Evolutionary conservation across 1,284 basidiomycete genomes (phyloP).

Genomic region (Phellinidium pouzarii): DNA sequence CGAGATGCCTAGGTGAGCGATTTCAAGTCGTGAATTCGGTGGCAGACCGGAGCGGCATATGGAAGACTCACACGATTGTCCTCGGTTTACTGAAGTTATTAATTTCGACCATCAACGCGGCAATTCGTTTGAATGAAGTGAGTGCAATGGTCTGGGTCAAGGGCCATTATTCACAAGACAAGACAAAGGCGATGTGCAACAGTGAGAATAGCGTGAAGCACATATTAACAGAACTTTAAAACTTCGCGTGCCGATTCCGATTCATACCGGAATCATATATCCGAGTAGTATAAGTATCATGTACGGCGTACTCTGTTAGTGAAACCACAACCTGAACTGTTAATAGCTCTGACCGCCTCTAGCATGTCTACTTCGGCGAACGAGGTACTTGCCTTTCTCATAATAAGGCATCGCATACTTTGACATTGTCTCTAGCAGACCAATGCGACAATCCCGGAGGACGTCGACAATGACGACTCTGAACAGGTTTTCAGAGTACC

Average conservation of each 20-base stretch:
- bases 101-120: neutral
- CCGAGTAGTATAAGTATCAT: neutral
- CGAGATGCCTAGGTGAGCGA: neutral
- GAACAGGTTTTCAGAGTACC: slow-evolving; percentile 17
- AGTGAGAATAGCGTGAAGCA: neutral
- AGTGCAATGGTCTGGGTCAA: neutral
- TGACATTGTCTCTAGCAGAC: neutral
- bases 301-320: neutral
- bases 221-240: neutral
- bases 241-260: neutral
- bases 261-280: neutral
- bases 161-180: neutral
- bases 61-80: neutral
- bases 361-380: neutral
- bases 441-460: neutral
- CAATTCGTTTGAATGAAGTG: neutral
- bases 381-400: slow-evolving; percentile 5
- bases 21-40: neutral
- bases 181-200: neutral
- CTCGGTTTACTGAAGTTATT: neutral
- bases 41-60: neutral
- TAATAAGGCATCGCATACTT: neutral
- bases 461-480: slow-evolving; percentile 9
- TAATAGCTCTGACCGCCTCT: neutral
- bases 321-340: neutral